phyloP scores from a whole-genome alignment of 2,329 filamentous ascomycete species.

The Penicillium sp. region DNA sequence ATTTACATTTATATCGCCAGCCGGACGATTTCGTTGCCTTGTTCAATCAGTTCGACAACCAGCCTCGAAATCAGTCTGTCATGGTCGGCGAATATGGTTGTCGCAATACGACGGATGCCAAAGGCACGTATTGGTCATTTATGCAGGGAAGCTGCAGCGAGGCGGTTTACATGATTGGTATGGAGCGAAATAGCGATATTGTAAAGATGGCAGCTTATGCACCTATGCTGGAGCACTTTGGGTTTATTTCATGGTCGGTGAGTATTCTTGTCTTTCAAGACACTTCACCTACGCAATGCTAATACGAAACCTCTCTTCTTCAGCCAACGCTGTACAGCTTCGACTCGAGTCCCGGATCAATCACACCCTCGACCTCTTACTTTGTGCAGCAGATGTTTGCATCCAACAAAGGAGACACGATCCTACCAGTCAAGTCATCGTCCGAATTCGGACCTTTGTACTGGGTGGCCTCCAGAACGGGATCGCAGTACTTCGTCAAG shows the following conservation, averaged over 20 bases:
- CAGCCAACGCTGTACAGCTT: slow-evolving; percentile 44
- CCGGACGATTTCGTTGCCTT: slow-evolving; percentile 58
- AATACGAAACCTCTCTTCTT: background rate
- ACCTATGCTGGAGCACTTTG: slow-evolving; percentile 45
- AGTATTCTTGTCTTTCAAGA: slow-evolving; percentile 12
- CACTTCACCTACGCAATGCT: background rate
- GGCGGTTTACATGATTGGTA: slow-evolving; percentile 67
- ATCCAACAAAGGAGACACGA: slow-evolving; percentile 38
- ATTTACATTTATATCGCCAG: slow-evolving; percentile 60
- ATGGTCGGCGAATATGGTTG: slow-evolving; percentile 42
- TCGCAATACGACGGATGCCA: slow-evolving; percentile 29
- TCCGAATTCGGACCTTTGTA: slow-evolving; percentile 41
- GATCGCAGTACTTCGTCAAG: slow-evolving; percentile 37
- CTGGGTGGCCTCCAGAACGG: slow-evolving; percentile 40
- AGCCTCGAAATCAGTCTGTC: slow-evolving; percentile 41
- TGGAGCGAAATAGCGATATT: slow-evolving; percentile 47
- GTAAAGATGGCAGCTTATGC: slow-evolving; percentile 47
- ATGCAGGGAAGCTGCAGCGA: slow-evolving; percentile 64
- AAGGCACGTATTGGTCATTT: slow-evolving; percentile 34
- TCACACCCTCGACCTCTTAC: slow-evolving; percentile 43
- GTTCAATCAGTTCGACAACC: slow-evolving; percentile 63
- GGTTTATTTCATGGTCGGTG: slow-evolving; percentile 44
- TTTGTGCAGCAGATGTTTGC: slow-evolving; percentile 47
- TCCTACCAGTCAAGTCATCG: slow-evolving; percentile 38
- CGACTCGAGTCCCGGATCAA: slow-evolving; percentile 36